Percentiles rank a stretch among this genome's conserved stretches.
Evolutionary conservation across 106 monocot species (phyloP).

Genomic region (Apostasia ramifera): DNA sequence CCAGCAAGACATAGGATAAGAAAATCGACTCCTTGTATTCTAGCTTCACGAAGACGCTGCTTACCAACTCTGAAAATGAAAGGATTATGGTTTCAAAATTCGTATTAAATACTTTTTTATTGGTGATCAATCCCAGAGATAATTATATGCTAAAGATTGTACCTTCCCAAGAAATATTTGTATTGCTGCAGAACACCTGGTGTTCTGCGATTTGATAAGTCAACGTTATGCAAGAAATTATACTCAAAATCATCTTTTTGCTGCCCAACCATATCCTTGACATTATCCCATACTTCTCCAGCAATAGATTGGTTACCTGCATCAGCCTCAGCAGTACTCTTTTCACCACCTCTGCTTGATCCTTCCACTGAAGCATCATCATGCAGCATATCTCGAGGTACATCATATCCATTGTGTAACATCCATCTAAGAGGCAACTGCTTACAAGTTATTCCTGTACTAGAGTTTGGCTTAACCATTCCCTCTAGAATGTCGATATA

Average conservation of each 20-base stretch:
- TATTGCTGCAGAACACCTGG: constrained; percentile 75
- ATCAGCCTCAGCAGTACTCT: constrained; percentile 10
- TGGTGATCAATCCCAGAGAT: background rate
- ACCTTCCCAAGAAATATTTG: constrained; percentile 89
- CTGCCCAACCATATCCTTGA: constrained; percentile 50
- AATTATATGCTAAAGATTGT: background rate
- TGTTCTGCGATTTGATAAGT: constrained; percentile 71
- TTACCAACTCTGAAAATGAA: constrained; percentile 68
- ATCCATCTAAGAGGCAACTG: constrained; percentile 83
- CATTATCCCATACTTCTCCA: constrained; percentile 64
- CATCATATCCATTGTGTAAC: constrained; percentile 68
- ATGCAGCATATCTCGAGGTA: constrained; percentile 70
- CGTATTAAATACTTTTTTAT: background rate
- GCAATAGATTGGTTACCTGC: constrained; percentile 29
- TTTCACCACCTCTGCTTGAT: constrained; percentile 18
- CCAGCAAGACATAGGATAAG: constrained; percentile 87
- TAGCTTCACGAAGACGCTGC: constrained; percentile 87
- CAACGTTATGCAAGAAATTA: constrained; percentile 50
- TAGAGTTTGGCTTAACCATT: constrained; percentile 65
- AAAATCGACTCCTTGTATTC: constrained; percentile 82
- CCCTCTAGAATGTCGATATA: constrained; percentile 94
- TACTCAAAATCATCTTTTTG: constrained; percentile 45
- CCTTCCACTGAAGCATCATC: constrained; percentile 28
- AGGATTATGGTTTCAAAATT: background rate
- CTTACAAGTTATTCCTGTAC: constrained; percentile 43